Evolutionary conservation across 1,284 basidiomycete genomes (phyloP).

Genomic region (Cystobasidium pallidum): DNA sequence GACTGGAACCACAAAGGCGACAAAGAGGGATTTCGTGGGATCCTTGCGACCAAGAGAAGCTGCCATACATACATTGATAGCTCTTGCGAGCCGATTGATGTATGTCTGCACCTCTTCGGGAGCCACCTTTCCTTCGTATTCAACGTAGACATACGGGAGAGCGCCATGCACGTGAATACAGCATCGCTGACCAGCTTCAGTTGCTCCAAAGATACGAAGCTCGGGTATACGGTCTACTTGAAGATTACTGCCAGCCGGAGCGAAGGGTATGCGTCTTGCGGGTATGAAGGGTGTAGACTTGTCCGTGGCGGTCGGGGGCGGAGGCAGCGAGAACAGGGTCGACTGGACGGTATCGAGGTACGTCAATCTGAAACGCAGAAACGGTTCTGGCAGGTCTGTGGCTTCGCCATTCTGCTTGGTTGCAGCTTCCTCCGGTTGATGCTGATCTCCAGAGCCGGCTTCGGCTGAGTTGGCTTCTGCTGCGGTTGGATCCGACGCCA

Average conservation of each 20-base stretch:
- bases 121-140: conserved; percentile 66
- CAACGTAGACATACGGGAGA: conserved; percentile 64
- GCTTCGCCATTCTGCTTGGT: not conserved
- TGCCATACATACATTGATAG: conserved; percentile 75
- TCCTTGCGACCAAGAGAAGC: conserved; percentile 44
- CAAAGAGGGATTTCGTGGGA: conserved; percentile 49
- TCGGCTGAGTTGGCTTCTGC: not conserved
- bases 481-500: not conserved
- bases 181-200: conserved; percentile 74
- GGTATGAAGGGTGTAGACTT: conserved; percentile 41
- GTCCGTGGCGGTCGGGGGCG: conserved; percentile 29
- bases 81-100: conserved; percentile 67
- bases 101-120: conserved; percentile 69
- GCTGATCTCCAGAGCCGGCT: not conserved
- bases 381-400: conserved; percentile 25
- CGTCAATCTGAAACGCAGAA: conserved; percentile 40
- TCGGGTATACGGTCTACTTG: conserved; percentile 66
- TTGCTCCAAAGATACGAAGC: conserved; percentile 83
- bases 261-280: conserved; percentile 42
- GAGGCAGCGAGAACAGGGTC: conserved; percentile 22
- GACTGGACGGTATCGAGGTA: conserved; percentile 45
- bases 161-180: conserved; percentile 84
- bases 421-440: not conserved
- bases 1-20: conserved; percentile 71
- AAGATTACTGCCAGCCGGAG: conserved; percentile 22